Base-by-base conservation (phyloP, 768 basidiomycete species). In the Dacryopinax primogenitus region DNA sequence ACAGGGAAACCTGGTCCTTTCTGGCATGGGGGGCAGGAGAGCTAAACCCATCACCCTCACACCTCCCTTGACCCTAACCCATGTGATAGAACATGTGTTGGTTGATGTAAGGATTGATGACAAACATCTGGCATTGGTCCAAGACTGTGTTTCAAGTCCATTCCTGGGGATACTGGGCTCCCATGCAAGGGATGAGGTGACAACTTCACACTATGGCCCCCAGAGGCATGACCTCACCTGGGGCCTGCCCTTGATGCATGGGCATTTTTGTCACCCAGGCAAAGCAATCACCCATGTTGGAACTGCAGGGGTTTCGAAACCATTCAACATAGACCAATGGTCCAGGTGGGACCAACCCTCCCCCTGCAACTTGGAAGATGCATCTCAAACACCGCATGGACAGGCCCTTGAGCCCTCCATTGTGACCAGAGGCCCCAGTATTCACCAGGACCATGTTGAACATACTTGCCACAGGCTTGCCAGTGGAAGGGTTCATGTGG, bases 51-150 rank as follows among this genome's bases (percentile, higher is more conserved):
- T n/a, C n/a, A n/a, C n/a, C n/a, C n/a, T n/a, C n/a, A n/a, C n/a
- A n/a, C n/a, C n/a, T n/a, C n/a, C n/a, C n/a, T n/a, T n/a, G n/a
- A n/a, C n/a, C n/a, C n/a, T n/a, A n/a, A n/a, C n/a, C n/a, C n/a
- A n/a, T n/a, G n/a, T n/a, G n/a, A n/a, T n/a, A n/a, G n/a, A 84
- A 86, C 0, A 92, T 95, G 75, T 93, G 90, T 90, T 66, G 67
- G 0, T 70, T 66, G 9, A 37, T 37, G 36, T 37, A 37, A 37
- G 36, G 36, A 18, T 37, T 37, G 36, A 37, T 37, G 18, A 37
- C 18, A 37, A 37, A 37, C 36, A 18, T 9, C 9, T 37, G 9
- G 18, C 11, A 37, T 9, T 9, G 9, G 36, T 37, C 36, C 36
- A 37, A 18, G 9, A 18, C 36, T 37, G 36, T 37, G 36, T 9